Evolutionary conservation across 1,284 basidiomycete genomes (phyloP), one percentile per base, ranked within the genome.

Genomic region (Amylostereum chailletii): DNA sequence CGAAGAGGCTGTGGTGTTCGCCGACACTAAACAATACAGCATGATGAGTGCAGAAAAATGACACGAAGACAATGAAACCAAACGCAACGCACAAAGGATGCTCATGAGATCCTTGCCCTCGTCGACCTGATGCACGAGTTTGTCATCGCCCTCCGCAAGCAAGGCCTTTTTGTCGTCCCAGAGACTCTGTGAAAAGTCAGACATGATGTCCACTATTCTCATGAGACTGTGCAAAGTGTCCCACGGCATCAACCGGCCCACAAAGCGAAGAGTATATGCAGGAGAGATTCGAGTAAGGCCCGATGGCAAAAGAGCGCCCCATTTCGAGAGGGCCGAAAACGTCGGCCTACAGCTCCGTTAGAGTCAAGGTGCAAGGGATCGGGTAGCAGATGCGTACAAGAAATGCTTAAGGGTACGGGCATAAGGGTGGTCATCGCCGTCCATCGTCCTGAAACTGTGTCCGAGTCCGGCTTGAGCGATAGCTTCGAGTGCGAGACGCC

Each of bases 371-470:
- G 32, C 27, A 26, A 27, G 6, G 42, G 32, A 37, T 7, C 27
- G 27, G 4, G 42, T n/a, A 30, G 6, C 29, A 27, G n/a, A 30
- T 30, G 52, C 74, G 40, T 57, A 78, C 76, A 72, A 71, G 7
- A 79, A 55, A 42, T 69, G 68, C 51, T 69, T 72, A 48, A 77
- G 68, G 0, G 75, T 71, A 1, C 69, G 64, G 51, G 72, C 75
- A 47, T 67, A 71, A n/a, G 52, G 50, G 37, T 67, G 58, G 2
- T 52, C 46, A 9, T 46, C 60, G 7, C 65, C 61, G 42, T 74
- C 68, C 4, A 79, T 62, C 2, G 75, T 71, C 49, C 74, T 67
- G 55, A 79, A 79, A 2, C 74, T 76, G 57, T 79, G 72, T 0
- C 75, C 76, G 0, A 79, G 60, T 6, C 72, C 65, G 2, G 73